These are phyloP conservation scores for Luffa aegyptiaca DNA, from an alignment of 306 rosid species.

Conservation along the genomic window DNA sequence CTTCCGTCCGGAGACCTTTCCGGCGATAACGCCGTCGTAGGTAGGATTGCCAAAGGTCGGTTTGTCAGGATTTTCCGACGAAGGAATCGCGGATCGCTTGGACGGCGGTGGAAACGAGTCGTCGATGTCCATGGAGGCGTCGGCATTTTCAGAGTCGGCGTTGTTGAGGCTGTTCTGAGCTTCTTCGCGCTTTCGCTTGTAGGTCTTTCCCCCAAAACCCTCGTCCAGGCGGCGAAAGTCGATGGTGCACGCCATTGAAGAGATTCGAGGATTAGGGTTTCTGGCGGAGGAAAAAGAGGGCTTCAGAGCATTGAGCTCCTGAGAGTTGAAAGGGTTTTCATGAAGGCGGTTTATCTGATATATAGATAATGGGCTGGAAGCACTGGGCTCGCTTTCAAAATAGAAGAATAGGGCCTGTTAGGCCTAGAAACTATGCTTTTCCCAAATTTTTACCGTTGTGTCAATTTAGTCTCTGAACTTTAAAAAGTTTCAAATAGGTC, in stretches of 20 bases:
- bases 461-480: too few species aligned
- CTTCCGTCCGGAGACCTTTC: conserved; percentile 64
- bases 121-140: conserved; percentile 53
- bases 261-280: neutral
- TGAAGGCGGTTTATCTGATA: neutral
- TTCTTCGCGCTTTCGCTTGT: conserved; percentile 73
- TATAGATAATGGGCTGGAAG: neutral
- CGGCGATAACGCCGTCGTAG: conserved; percentile 85
- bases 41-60: conserved; percentile 57
- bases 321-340: neutral
- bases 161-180: conserved; percentile 8
- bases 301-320: neutral
- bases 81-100: conserved; percentile 61
- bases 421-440: too few species aligned
- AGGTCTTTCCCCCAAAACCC: conserved; percentile 90
- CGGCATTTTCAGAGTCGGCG: neutral
- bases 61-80: conserved; percentile 58
- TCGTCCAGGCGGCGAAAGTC: conserved; percentile 82
- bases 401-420: neutral
- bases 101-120: conserved; percentile 40
- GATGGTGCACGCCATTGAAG: conserved; percentile 68
- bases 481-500: too few species aligned
- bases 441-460: too few species aligned
- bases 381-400: neutral
- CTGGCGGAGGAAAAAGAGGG: neutral